Percentiles rank a stretch among this genome's conserved stretches.
phyloP scores from a whole-genome alignment of 352 stramenopile species.

The Globisporangium nunn region DNA sequence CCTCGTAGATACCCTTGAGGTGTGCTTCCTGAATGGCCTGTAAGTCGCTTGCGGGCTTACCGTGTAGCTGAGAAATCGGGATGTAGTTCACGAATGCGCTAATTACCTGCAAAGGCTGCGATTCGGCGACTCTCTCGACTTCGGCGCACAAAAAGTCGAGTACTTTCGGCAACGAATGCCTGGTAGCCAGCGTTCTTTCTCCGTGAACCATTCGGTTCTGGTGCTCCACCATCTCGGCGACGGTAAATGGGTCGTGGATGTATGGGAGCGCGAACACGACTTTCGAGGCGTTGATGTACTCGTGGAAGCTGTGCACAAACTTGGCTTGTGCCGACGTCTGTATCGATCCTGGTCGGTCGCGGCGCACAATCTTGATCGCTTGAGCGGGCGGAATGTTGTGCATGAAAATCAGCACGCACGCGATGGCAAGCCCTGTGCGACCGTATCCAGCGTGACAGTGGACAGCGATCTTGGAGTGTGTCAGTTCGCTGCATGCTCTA shows the following conservation, averaged over 20 bases:
- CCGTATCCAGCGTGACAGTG: conserved; percentile 89
- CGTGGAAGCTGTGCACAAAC: conserved; percentile 70
- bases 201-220: conserved; percentile 60
- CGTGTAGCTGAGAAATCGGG: conserved; percentile 8
- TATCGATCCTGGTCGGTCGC: conserved; percentile 68
- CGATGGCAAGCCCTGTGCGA: conserved; percentile 82
- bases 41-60: conserved; percentile 4
- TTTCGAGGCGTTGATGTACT: conserved; percentile 58
- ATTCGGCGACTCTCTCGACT: conserved; percentile 29
- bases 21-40: conserved; percentile 18
- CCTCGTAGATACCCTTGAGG: conserved; percentile 20
- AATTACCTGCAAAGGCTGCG: conserved; percentile 8
- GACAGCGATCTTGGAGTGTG: conserved; percentile 48
- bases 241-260: conserved; percentile 67
- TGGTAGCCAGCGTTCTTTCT: conserved; percentile 16
- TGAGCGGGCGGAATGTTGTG: conserved; percentile 64
- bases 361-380: conserved; percentile 67
- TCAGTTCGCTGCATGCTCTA: not conserved
- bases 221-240: conserved; percentile 56
- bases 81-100: conserved; percentile 17
- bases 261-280: conserved; percentile 69
- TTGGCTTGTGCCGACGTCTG: conserved; percentile 66
- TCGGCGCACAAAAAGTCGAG: conserved; percentile 55
- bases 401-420: conserved; percentile 79
- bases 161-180: conserved; percentile 37